Evolutionary conservation across 345 rosid genomes (phyloP).

Genomic region (Gossypium sturtianum): DNA sequence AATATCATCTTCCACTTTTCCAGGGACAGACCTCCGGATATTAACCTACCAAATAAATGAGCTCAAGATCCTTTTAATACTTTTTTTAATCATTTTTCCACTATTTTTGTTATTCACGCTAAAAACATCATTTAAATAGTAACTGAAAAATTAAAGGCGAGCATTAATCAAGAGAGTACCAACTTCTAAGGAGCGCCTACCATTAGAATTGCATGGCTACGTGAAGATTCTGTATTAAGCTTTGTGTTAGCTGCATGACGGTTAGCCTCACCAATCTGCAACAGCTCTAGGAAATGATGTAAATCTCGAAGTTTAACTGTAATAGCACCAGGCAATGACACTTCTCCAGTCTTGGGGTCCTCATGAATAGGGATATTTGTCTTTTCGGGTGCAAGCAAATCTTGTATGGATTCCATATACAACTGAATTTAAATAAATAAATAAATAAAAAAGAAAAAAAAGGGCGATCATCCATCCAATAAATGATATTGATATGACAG

Average conservation of each 20-base stretch:
- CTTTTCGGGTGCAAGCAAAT: slow-evolving; percentile 82
- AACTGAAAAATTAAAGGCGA: slow-evolving; percentile 2
- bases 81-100: neutral
- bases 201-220: slow-evolving; percentile 91
- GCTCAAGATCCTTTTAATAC: neutral
- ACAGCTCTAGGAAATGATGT: slow-evolving; percentile 61
- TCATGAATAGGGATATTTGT: slow-evolving; percentile 62
- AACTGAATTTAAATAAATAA: slow-evolving; percentile 36
- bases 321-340: slow-evolving; percentile 68
- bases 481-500: neutral
- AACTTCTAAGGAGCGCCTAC: slow-evolving; percentile 29
- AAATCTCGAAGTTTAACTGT: slow-evolving; percentile 52
- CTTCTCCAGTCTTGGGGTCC: slow-evolving; percentile 80
- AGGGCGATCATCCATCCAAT: neutral
- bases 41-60: slow-evolving; percentile 43
- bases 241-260: slow-evolving; percentile 87
- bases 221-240: slow-evolving; percentile 94
- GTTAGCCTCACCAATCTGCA: slow-evolving; percentile 80
- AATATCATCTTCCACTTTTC: slow-evolving; percentile 34
- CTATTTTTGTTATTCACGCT: neutral
- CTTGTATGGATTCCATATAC: slow-evolving; percentile 92
- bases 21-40: slow-evolving; percentile 54
- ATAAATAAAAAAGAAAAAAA: neutral
- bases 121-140: neutral
- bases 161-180: slow-evolving; percentile 11